Base-by-base conservation (phyloP, 306 rosid species). In the Lathyrus sativus region DNA sequence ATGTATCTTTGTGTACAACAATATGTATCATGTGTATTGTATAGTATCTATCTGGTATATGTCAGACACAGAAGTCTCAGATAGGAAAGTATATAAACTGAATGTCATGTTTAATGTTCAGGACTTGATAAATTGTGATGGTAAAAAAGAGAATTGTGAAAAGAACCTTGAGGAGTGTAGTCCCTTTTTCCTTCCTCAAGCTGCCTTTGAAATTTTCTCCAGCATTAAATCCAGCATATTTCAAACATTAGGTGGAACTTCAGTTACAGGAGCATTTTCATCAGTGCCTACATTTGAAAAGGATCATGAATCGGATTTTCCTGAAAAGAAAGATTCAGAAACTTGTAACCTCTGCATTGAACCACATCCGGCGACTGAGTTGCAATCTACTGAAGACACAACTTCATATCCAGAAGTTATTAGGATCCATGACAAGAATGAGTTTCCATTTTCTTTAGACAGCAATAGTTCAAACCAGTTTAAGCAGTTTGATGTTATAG, bases 121-220 rank as follows among this genome's bases (percentile, higher is more conserved):
- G 97, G 90, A 74, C 54, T 68, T 76, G 63, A 57, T 73, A 44
- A 68, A 70, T 71, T 62, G 35, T 60, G 80, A 61, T 67, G 71
- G 66, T 37, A 75, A 24, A 53, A 74, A 68, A 54, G 79, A 71
- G 81, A 78, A 70, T 65, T 74, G 74, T 68, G 82, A 76, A 68
- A 79, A 74, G 42, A 66, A 66, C 76, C 62, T 74, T 39, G 76
- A 79, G 84, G 91, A 85, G 76, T 81, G 81, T 70, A 66, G 81
- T 76, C 75, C 86, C 65, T 84, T 74, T 82, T 79, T 78, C 80
- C 78, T 90, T 83, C 85, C 97, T 55, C 95, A 54, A 78, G 91
- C 87, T 6, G 87, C 96, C 78, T 73, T 88, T 48, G 88, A 84
- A 76, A 82, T 88, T 77, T 84, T 88, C 85, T 79, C 83, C 42